Conservation (phyloP, 169 alveolate species). For the Amoebophrya sp. region DNA sequence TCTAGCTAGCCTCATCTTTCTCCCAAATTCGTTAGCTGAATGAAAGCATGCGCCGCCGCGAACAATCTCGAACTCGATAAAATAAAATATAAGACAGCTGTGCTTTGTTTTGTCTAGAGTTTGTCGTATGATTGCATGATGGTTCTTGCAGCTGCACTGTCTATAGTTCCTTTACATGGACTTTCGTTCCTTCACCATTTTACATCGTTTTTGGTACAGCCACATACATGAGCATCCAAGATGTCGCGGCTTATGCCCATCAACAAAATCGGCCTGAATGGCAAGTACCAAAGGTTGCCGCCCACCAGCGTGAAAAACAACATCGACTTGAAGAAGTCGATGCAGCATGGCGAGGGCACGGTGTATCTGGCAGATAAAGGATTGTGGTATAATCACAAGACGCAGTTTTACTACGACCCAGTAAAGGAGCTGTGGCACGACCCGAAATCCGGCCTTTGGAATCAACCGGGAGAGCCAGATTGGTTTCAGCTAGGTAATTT, state of each 20-base stretch:
- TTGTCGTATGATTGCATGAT: too few relatives aligned
- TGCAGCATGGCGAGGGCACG: background rate
- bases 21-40: too few relatives aligned
- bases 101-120: too few relatives aligned
- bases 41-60: too few relatives aligned
- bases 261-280: background rate
- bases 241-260: background rate
- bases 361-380: background rate
- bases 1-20: too few relatives aligned
- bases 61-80: too few relatives aligned
- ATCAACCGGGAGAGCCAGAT: background rate
- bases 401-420: background rate
- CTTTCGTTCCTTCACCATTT: background rate
- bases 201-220: background rate
- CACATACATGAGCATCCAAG: background rate
- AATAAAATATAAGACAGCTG: background rate
- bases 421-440: background rate
- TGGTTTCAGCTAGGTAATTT: slow-evolving; percentile 11
- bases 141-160: background rate
- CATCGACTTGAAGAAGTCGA: background rate
- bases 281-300: background rate
- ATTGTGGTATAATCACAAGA: background rate
- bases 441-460: background rate
- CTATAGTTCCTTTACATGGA: background rate
- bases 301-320: background rate